phyloP scores from a whole-genome alignment of 352 stramenopile genomes.

The Globisporangium heterothallicum region DNA sequence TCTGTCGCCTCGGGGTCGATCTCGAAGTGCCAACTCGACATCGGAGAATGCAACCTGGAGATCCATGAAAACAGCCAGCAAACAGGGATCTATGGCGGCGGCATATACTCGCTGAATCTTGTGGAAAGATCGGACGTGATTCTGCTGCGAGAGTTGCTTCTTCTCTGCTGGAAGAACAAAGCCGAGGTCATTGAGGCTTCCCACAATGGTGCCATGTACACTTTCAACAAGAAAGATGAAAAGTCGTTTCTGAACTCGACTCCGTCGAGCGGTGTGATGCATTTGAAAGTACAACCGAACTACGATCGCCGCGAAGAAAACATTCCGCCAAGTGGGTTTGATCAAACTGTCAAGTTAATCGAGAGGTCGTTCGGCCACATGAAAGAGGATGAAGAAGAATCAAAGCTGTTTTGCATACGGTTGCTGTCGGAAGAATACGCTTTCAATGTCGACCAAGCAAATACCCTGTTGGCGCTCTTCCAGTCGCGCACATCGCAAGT shows the following conservation, averaged over 20 bases:
- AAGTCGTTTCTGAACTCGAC: slow-evolving; percentile 35
- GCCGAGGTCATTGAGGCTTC: slow-evolving; percentile 42
- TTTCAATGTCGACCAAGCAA: slow-evolving; percentile 51
- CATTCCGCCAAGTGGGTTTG: slow-evolving; percentile 34
- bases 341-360: slow-evolving; percentile 33
- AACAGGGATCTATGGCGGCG: slow-evolving; percentile 37
- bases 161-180: slow-evolving; percentile 52
- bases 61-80: slow-evolving; percentile 46
- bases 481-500: slow-evolving; percentile 57
- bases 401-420: slow-evolving; percentile 58
- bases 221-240: slow-evolving; percentile 58
- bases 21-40: slow-evolving; percentile 50
- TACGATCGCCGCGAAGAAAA: slow-evolving; percentile 55
- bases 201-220: slow-evolving; percentile 38
- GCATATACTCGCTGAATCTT: slow-evolving; percentile 49
- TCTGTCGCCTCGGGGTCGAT: slow-evolving; percentile 39
- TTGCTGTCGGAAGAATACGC: slow-evolving; percentile 57
- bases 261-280: slow-evolving; percentile 34
- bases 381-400: slow-evolving; percentile 45
- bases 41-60: slow-evolving; percentile 63
- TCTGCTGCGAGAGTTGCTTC: slow-evolving; percentile 50
- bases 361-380: slow-evolving; percentile 36
- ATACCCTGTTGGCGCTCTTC: slow-evolving; percentile 53
- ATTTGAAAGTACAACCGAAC: slow-evolving; percentile 57
- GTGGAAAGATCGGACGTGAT: slow-evolving; percentile 42